Conservation (phyloP, 2,329 filamentous ascomycete genomes). For the Cladosporium sphaerospermum region DNA sequence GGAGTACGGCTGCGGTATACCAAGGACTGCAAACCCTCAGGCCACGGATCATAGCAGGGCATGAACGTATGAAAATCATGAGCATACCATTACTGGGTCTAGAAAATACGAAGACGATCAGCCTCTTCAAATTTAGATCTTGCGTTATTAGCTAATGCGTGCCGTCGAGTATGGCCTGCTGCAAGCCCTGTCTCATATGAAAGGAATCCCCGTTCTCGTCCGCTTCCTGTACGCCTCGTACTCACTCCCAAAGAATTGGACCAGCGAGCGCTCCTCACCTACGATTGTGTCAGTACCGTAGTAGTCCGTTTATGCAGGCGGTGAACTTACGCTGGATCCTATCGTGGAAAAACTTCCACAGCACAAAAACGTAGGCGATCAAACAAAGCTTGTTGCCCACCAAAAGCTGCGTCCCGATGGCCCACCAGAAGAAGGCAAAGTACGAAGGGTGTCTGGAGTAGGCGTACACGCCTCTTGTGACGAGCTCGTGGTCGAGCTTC, state of each 20-base stretch:
- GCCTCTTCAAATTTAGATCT: too few relatives aligned
- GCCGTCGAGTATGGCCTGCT: too few relatives aligned
- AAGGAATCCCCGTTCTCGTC: constrained; percentile 75
- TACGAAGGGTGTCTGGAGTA: constrained; percentile 81
- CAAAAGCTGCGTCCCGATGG: constrained; percentile 84
- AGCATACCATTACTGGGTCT: too few relatives aligned
- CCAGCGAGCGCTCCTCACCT: constrained; percentile 72
- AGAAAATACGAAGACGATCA: too few relatives aligned
- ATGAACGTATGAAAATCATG: too few relatives aligned
- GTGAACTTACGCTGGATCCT: constrained; percentile 59
- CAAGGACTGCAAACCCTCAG: too few relatives aligned
- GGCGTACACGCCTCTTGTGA: constrained; percentile 74
- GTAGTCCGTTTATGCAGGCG: background rate
- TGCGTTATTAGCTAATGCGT: too few relatives aligned
- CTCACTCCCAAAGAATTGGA: constrained; percentile 76
- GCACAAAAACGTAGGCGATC: constrained; percentile 61
- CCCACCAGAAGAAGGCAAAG: constrained; percentile 99
- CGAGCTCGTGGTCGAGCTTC: constrained; percentile 69
- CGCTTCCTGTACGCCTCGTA: constrained; percentile 67
- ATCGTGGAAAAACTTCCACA: constrained; percentile 78
- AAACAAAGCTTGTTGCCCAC: constrained; percentile 80
- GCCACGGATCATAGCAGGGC: too few relatives aligned
- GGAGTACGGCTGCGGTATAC: too few relatives aligned
- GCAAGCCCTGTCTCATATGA: constrained; percentile 43
- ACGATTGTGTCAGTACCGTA: constrained; percentile 11